Base-by-base conservation (phyloP, 441 rosid genomes). In the Corymbia citriodora region DNA sequence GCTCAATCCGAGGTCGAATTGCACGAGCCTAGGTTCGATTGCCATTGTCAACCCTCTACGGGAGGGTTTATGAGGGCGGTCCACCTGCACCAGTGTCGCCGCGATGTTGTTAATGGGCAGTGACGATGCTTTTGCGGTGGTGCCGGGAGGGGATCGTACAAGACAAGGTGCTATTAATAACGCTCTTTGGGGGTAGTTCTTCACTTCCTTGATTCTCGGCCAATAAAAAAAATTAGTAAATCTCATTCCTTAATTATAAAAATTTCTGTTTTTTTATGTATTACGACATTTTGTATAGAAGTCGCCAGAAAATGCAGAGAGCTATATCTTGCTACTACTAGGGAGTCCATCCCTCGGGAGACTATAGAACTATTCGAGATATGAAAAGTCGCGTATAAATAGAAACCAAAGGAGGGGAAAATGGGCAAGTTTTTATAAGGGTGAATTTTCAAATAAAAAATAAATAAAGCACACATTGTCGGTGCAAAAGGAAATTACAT, bases 271-370 rank as follows among this genome's bases (percentile, higher is more conserved):
- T 68, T 68, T 68, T 33, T n/a, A n/a, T 31, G 74, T 68, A 31
- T 16, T 15, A 16, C 3, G 23, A 31, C 33, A 31, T 68, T 31
- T n/a, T 65, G 11, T 10, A 15, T n/a, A n/a, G 40, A 21, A 18
- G 1, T 65, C 0, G 2, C 16, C 10, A 65, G 74, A n/a, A 65
- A n/a, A 1, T 65, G 17, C 70, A 3, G n/a, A 65, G 40, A n/a
- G 10, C n/a, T 15, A n/a, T 2, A 10, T 65, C 19, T 65, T 1
- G 10, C 2, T 65, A 7, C 1, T 15, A 15, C 36, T 4, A 1
- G 0, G 5, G 9, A 17, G 2, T 15, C 19, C 40, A 2, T 65
- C 74, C 33, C 74, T 65, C 2, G 6, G 40, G 6, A 31, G 17
- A 65, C 3, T 2, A 65, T 65, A 15, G 74, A n/a, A 65, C 74